Conservation (phyloP, 352 stramenopile genomes). For the Globisporangium barbulae region DNA sequence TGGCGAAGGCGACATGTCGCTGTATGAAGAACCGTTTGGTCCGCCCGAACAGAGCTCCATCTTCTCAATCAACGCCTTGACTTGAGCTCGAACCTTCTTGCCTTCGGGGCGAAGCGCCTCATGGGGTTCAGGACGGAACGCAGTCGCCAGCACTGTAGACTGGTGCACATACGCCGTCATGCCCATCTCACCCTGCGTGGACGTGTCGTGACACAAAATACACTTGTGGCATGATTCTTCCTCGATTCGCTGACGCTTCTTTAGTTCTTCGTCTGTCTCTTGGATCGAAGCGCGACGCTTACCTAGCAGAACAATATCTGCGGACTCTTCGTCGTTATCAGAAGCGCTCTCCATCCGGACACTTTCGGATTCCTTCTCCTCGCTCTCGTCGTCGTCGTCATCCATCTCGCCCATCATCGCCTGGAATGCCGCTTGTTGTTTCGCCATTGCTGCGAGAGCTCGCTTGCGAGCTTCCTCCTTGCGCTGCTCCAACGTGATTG, state of each 20-base stretch:
- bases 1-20: constrained; percentile 39
- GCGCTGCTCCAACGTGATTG: constrained; percentile 65
- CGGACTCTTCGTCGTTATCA: constrained; percentile 10
- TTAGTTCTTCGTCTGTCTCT: constrained; percentile 25
- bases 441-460: constrained; percentile 75
- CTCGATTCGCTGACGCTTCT: constrained; percentile 48
- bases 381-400: constrained; percentile 27
- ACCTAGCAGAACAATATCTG: constrained; percentile 20
- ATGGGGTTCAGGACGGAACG: constrained; percentile 71
- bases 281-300: constrained; percentile 52
- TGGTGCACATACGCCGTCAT: constrained; percentile 85
- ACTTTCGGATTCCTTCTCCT: constrained; percentile 25
- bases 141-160: constrained; percentile 75
- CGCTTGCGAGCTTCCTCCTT: constrained; percentile 78
- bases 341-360: constrained; percentile 15
- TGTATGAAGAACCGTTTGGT: constrained; percentile 25
- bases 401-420: constrained; percentile 70
- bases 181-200: constrained; percentile 79
- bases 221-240: constrained; percentile 60
- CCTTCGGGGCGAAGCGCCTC: constrained; percentile 50
- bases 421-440: constrained; percentile 81
- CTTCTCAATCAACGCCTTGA: constrained; percentile 77
- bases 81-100: constrained; percentile 49
- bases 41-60: constrained; percentile 83
- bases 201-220: constrained; percentile 83